Evolutionary conservation across 1,284 basidiomycete species (phyloP).

Genomic region (Ustilago loliicola): DNA sequence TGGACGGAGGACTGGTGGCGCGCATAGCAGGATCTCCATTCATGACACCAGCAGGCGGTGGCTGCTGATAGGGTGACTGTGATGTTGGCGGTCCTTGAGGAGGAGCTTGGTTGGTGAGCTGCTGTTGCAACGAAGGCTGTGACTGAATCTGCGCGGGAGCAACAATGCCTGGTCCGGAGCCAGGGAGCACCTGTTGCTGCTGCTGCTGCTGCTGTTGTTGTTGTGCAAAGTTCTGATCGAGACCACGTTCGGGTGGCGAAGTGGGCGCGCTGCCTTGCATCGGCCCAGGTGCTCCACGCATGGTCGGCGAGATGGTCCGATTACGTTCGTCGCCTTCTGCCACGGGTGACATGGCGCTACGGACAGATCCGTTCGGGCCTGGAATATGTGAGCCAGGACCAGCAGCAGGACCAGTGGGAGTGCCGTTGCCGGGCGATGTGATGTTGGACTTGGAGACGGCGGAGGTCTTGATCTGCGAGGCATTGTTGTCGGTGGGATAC

Average conservation of each 20-base stretch:
- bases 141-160: constrained; percentile 16
- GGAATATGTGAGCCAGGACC: constrained; percentile 28
- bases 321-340: constrained; percentile 43
- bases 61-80: constrained; percentile 30
- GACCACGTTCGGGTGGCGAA: constrained; percentile 25
- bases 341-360: constrained; percentile 50
- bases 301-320: constrained; percentile 50
- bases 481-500: constrained; percentile 66
- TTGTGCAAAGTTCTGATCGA: constrained; percentile 25
- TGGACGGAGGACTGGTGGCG: constrained; percentile 26
- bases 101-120: constrained; percentile 9
- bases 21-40: constrained; percentile 26
- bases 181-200: constrained; percentile 20
- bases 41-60: constrained; percentile 10
- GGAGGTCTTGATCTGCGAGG: constrained; percentile 42
- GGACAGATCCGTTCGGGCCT: constrained; percentile 27
- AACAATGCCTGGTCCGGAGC: constrained; percentile 1
- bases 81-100: constrained; percentile 6
- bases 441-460: constrained; percentile 39
- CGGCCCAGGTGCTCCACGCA: constrained; percentile 13
- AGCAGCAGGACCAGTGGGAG: constrained; percentile 20
- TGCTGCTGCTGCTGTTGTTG: constrained; percentile 24
- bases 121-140: constrained; percentile 13
- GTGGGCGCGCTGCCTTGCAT: constrained; percentile 23
- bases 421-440: constrained; percentile 23